Base-by-base conservation (phyloP, 768 basidiomycete genomes). In the Lanmaoa pseudosensibilis region DNA sequence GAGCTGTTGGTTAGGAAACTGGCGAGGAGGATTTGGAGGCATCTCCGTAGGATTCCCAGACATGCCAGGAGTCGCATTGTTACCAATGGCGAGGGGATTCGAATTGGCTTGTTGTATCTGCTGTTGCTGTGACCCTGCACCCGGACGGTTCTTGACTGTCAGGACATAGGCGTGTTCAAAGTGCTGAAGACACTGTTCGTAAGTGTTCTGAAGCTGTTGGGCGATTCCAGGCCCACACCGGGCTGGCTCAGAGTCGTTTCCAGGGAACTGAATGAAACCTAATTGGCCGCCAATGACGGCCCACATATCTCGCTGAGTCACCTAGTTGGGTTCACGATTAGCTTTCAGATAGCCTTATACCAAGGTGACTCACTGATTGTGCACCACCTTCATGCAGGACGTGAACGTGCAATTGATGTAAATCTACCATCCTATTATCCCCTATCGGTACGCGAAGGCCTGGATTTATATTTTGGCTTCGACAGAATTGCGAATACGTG, bases 251-350 rank as follows among this genome's bases (percentile, higher is more conserved):
- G 75, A 69, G 1, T 82, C 84, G 12, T 73, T 80, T 5, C 78
- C 85, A 3, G 84, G 84, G 60, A 89, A 87, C 51, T 84, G 78
- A 3, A 85, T 78, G 62, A 85, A 83, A 18, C 83, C 85, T 70
- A 91, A 75, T 23, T 78, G 80, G n/a, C 80, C 88, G 18, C 81
- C 89, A 54, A 91, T 81, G 44, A 86, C 73, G 16, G 80, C 64
- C 89, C 88, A 90, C 55, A 77, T 58, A 34, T 88, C 86, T 46
- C 79, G 78, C 54, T 73, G 71, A 25, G 74, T 74, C 13, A 86
- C 80, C 86, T 87, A 51, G n/a, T 58, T 40, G 38, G 23, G 44
- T 43, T 41, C 43, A 54, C 38, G 23, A 50, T 62, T 65, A 64
- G 21, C 47, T 33, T 45, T 36, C 23, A 19, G 15, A 39, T 56